These are phyloP conservation scores for Primulina tabacum DNA, from an alignment of 257 asterid genomes.

Conservation along the genomic window DNA sequence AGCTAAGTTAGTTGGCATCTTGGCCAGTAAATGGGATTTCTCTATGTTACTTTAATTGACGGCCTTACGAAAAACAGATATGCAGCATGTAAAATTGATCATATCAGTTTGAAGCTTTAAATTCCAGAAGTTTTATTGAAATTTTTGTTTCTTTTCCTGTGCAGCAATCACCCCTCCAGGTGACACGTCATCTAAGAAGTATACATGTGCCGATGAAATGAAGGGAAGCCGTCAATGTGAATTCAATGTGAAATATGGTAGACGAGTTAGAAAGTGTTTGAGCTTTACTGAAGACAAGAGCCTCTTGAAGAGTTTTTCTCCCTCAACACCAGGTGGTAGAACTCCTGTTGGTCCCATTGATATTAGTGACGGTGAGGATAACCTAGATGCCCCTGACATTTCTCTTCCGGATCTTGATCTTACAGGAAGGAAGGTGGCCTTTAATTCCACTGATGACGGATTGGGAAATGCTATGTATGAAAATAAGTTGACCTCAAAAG, in stretches of 20 bases:
- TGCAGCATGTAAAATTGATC: not conserved
- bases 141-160: constrained; percentile 14
- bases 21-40: not conserved
- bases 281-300: constrained; percentile 31
- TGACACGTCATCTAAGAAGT: constrained; percentile 20
- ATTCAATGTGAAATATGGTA: constrained; percentile 18
- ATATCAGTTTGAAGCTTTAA: not conserved
- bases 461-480: constrained; percentile 16
- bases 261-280: constrained; percentile 35
- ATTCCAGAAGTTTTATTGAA: not conserved
- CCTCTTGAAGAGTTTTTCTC: constrained; percentile 34
- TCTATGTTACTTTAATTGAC: not conserved
- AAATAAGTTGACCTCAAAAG: constrained; percentile 21
- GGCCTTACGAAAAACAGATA: not conserved
- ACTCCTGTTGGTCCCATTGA: constrained; percentile 32
- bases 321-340: constrained; percentile 38
- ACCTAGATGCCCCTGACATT: constrained; percentile 19
- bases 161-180: constrained; percentile 29
- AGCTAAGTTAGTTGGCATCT: not conserved
- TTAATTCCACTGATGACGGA: constrained; percentile 26
- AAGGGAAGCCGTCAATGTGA: constrained; percentile 20
- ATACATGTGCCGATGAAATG: constrained; percentile 22
- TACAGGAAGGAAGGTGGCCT: constrained; percentile 12
- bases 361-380: constrained; percentile 47
- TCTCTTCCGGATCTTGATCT: constrained; percentile 11